These are phyloP conservation scores for Ophiostoma angusticollis DNA, from an alignment of 2,329 filamentous ascomycete species.

Conservation along the genomic window DNA sequence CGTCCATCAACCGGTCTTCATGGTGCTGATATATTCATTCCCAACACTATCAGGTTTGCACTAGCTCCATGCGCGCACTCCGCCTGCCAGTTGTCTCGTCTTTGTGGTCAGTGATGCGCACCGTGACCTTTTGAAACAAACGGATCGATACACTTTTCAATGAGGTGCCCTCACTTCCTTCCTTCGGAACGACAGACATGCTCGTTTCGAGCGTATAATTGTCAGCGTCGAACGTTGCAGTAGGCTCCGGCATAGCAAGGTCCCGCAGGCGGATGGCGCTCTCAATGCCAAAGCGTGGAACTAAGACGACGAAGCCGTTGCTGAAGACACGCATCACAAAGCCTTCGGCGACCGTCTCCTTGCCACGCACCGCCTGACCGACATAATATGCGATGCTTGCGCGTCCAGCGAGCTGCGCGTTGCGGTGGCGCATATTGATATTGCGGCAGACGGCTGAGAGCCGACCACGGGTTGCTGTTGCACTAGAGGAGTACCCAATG, in stretches of 20 bases:
- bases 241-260: constrained; percentile 58
- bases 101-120: constrained; percentile 82
- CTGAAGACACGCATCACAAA: constrained; percentile 97
- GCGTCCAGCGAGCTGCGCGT: constrained; percentile 88
- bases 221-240: constrained; percentile 74
- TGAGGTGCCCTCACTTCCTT: constrained; percentile 8
- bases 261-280: constrained; percentile 78
- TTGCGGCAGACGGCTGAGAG: constrained; percentile 94
- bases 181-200: background rate
- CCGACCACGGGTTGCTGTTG: constrained; percentile 66
- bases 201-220: constrained; percentile 59
- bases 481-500: constrained; percentile 85
- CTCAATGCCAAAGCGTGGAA: constrained; percentile 92
- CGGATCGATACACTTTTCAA: constrained; percentile 53
- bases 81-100: constrained; percentile 95
- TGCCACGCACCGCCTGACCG: constrained; percentile 80
- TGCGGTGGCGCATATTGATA: constrained; percentile 94
- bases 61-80: constrained; percentile 65
- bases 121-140: constrained; percentile 82
- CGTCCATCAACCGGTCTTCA: too few relatives aligned
- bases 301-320: constrained; percentile 94
- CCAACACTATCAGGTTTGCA: constrained; percentile 18
- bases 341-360: constrained; percentile 54
- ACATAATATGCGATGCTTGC: constrained; percentile 97
- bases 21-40: too few relatives aligned